Base-by-base conservation (phyloP, 2,329 filamentous ascomycete species). In the Diaporthe sp. region DNA sequence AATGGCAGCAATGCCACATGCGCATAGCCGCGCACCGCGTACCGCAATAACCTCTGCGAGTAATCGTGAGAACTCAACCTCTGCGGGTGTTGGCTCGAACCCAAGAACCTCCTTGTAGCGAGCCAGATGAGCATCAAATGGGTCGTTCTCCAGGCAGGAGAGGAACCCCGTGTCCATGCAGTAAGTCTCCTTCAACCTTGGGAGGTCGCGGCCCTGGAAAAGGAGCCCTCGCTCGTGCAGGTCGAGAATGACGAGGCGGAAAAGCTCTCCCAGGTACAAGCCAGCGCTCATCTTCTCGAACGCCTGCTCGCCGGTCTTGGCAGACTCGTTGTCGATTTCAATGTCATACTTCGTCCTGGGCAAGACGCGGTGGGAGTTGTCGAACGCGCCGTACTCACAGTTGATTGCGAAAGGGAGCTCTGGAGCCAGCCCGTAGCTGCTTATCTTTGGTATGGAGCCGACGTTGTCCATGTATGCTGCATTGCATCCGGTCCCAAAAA, bases 231-330 rank as follows among this genome's bases (percentile, higher is more conserved):
- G 35, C 51, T 71, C 68, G 35, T 58, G 8, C 22, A 75, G 42
- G 17, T 86, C 82, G 32, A 94, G 79, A 15, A 95, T 83, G 22
- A 90, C 90, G 25, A 91, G 87, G 58, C 94, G 89, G 63, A 95
- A 86, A 51, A 96, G 92, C 80, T 96, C 94, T 19, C 94, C 94
- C 68, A 96, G 82, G 82, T 96, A 96, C 90, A 96, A 93, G 76
- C 94, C 94, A 0, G 92, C 94, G n/a, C 95, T 89, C 51, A 93
- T 91, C 85, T 96, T 96, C 83, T 96, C 94, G 77, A 95, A 94
- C 89, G 95, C 94, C 79, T 96, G 94, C 69, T 94, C 90, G 15
- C 93, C 93, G 0, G 93, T 93, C 80, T 96, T 95, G 76, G 91
- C 88, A 70, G 90, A 93, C 63, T 91, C 90, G 17, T 83, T 84